Evolutionary conservation across 352 stramenopile species (phyloP), one percentile per base, ranked within the genome.

Genomic region (Poterioochromonas sp.): DNA sequence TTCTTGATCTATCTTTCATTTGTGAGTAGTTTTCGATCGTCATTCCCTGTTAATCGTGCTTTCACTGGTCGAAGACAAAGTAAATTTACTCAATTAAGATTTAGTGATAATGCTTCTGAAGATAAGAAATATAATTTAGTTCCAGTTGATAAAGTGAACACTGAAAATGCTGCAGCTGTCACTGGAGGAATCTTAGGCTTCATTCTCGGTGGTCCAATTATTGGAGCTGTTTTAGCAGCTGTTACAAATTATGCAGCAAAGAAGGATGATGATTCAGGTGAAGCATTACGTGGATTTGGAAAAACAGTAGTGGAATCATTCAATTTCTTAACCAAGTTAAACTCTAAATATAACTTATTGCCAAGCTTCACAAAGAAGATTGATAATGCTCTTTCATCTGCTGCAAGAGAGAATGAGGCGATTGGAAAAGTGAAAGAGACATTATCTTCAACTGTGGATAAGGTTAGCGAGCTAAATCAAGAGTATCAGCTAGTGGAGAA

Each of bases 231-330:
- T 44, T 69, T 69, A 5, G 60, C 60, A 44, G 60, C 60, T 43
- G 26, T 69, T 20, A 43, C 60, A 20, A 69, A 69, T n/a, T 69
- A 69, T 43, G 60, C 41, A 20, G 60, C 60, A n/a, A 69, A 69
- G 60, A 69, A 69, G 26, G 60, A 69, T 26, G 41, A 69, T 69
- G 60, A 69, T 1, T 69, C 60, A 32, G 60, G 60, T 69, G 60
- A 69, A 43, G 60, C 60, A 8, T 18, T 69, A 32, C 29, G 60
- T 20, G 60, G 60, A 69, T 11, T 69, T 41, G 60, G 60, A 3
- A 69, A 69, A 43, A 69, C 60, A 43, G 60, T 43, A 18, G 11
- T 69, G 32, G 60, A 69, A n/a, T 69, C 60, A n/a, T 39, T 44
- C 20, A 69, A 69, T 26, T 69, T 69, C 35, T 43, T 69, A n/a